Conservation (phyloP, 2,329 filamentous ascomycete species). For the Cladosporium sp. region DNA sequence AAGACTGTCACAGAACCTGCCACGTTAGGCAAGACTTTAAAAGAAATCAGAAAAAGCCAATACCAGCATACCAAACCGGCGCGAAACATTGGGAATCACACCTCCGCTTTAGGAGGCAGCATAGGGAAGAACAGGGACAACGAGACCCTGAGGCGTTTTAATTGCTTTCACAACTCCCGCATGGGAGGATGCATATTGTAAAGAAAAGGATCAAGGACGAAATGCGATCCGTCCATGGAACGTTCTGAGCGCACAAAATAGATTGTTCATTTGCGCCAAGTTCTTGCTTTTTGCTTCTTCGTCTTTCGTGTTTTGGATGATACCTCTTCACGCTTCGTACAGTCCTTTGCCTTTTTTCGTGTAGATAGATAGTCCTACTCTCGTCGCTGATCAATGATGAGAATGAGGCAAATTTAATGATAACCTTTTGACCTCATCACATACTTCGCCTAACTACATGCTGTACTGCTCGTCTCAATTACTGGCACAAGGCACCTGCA, state of each 20-base stretch:
- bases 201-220: background rate
- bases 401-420: too few relatives aligned
- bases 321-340: background rate
- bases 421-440: too few relatives aligned
- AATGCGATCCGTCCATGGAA: background rate
- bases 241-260: background rate
- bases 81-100: background rate
- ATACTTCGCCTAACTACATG: too few relatives aligned
- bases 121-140: background rate
- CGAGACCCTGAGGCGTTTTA: background rate
- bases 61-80: slow-evolving; percentile 3
- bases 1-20: background rate
- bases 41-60: background rate
- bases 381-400: too few relatives aligned
- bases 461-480: too few relatives aligned
- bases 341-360: background rate
- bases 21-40: background rate
- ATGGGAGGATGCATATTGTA: background rate
- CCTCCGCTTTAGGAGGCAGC: background rate
- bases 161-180: background rate
- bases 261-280: background rate
- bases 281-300: background rate
- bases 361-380: background rate
- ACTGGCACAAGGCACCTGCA: too few relatives aligned
- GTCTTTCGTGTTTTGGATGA: background rate